Evolutionary conservation across 2,329 filamentous ascomycete genomes (phyloP).

Genomic region (Amauroascus verrucosus): DNA sequence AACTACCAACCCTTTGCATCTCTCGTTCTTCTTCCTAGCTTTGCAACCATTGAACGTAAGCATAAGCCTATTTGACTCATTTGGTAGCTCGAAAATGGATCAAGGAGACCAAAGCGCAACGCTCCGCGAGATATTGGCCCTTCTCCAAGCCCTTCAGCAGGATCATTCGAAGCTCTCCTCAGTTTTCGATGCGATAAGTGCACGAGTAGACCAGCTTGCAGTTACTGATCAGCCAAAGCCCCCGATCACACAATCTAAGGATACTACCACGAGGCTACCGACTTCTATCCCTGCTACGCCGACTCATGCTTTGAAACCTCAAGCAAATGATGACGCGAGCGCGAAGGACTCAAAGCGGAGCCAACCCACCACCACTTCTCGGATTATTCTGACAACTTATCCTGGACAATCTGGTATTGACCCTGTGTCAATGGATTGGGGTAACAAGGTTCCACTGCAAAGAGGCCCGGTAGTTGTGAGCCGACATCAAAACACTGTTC

Average conservation of each 20-base stretch:
- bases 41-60: not conserved
- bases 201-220: constrained; percentile 8
- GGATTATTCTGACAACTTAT: constrained; percentile 70
- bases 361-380: constrained; percentile 39
- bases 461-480: constrained; percentile 86
- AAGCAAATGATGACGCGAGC: not conserved
- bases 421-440: constrained; percentile 82
- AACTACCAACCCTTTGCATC: not conserved
- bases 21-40: not conserved
- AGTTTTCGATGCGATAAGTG: constrained; percentile 1
- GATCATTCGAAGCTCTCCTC: constrained; percentile 11
- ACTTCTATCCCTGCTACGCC: constrained; percentile 10
- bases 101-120: constrained; percentile 6
- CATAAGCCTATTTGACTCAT: not conserved
- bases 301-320: not conserved
- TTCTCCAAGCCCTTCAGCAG: constrained; percentile 12
- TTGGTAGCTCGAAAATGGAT: not conserved
- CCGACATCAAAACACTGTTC: constrained; percentile 61
- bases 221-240: constrained; percentile 5
- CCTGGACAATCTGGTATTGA: constrained; percentile 90
- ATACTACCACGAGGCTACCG: not conserved
- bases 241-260: not conserved
- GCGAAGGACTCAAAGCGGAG: constrained; percentile 8
- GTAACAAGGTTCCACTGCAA: constrained; percentile 59
- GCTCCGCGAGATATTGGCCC: constrained; percentile 9